A percentile compares a stretch with the other conserved stretches of the same genome.
phyloP scores from a whole-genome alignment of 305 asterid genomes.

The Fraxinus xanthoxyloides region DNA sequence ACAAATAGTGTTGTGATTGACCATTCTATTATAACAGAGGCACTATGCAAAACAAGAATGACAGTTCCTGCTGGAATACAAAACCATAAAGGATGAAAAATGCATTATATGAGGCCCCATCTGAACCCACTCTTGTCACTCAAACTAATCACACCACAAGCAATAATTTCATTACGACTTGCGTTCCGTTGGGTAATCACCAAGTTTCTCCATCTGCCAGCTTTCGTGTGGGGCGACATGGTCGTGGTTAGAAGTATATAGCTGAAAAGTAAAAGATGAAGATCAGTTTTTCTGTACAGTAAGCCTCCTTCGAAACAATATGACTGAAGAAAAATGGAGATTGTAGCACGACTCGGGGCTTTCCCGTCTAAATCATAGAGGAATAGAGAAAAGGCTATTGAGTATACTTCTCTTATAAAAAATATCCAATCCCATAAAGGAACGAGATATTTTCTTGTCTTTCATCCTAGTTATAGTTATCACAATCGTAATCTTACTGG shows the following conservation, averaged over 20 bases:
- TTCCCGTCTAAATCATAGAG: not conserved
- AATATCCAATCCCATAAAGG: not conserved
- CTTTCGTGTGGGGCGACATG: conserved; percentile 82
- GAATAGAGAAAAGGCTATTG: not conserved
- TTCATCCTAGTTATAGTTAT: not conserved
- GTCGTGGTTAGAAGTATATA: conserved; percentile 50
- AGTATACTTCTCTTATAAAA: not conserved
- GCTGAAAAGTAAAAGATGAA: conserved; percentile 42
- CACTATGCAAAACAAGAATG: conserved; percentile 1
- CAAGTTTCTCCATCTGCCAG: conserved; percentile 75
- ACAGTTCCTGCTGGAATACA: conserved; percentile 13
- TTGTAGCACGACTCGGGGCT: not conserved
- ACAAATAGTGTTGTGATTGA: not conserved
- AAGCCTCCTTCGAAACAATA: not conserved
- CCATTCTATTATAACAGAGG: not conserved
- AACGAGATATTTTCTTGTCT: not conserved
- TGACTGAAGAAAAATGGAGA: not conserved
- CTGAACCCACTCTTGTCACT: conserved; percentile 27
- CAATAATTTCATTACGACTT: conserved; percentile 31
- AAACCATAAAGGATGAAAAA: conserved; percentile 43
- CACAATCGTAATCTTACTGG: not conserved
- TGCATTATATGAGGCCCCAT: conserved; percentile 36
- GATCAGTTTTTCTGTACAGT: not conserved
- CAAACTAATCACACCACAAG: conserved; percentile 32
- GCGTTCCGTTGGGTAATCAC: conserved; percentile 40